Conservation (phyloP, 2,329 filamentous ascomycete species). For the Venturia oleaginea region DNA sequence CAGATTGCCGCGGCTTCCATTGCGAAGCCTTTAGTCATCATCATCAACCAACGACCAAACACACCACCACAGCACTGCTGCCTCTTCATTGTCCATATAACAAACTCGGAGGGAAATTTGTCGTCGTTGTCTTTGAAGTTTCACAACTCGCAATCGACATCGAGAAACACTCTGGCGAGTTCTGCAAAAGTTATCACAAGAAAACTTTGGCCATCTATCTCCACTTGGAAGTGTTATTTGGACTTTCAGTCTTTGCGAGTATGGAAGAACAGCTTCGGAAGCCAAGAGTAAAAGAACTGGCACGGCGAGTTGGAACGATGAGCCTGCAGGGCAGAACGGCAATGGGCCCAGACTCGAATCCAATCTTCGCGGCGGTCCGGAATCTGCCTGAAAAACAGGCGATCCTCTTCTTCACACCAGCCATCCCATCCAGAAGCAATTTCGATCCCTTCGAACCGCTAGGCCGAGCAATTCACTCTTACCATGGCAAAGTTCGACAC, state of each 20-base stretch:
- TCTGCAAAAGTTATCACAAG: not conserved
- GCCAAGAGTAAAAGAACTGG: not conserved
- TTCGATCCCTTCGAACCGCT: conserved; percentile 65
- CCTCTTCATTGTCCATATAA: not conserved
- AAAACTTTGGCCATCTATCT: not conserved
- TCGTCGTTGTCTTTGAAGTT: not conserved
- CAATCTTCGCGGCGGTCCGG: conserved; percentile 22
- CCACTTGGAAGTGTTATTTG: not conserved
- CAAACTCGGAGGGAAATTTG: not conserved
- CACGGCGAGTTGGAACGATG: not conserved
- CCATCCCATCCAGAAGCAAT: conserved; percentile 17
- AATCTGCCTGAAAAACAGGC: conserved; percentile 29
- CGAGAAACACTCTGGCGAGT: not conserved
- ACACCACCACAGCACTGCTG: not conserved
- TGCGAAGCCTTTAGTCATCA: not conserved
- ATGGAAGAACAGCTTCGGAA: not conserved
- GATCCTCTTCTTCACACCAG: conserved; percentile 39
- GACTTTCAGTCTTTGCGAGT: not conserved
- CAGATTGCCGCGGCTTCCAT: not conserved
- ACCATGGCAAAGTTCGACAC: conserved; percentile 56
- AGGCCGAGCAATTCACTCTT: conserved; percentile 51
- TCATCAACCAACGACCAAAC: not conserved
- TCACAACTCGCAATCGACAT: not conserved
- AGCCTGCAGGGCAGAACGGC: not conserved
- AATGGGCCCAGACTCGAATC: conserved; percentile 15